Percentiles rank a stretch among this genome's conserved stretches.
Evolutionary conservation across 768 basidiomycete species (phyloP).

Genomic region (Polyporus arcularius): DNA sequence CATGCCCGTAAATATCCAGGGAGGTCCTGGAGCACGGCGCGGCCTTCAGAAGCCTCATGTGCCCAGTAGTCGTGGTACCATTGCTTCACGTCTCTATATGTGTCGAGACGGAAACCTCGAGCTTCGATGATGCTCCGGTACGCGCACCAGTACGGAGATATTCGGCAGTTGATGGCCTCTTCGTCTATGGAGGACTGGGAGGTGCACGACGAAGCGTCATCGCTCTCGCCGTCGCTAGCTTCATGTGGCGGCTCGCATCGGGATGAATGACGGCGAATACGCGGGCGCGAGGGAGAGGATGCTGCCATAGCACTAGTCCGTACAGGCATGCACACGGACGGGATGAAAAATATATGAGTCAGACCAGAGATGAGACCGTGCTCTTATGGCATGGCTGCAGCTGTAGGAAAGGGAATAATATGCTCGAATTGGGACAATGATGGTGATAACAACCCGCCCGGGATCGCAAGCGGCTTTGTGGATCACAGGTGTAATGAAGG

Average conservation of each 20-base stretch:
- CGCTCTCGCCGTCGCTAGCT: conserved; percentile 5
- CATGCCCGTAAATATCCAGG: conserved; percentile 38
- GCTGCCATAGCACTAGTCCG: conserved; percentile 1
- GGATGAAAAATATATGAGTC: background rate
- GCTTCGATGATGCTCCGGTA: conserved; percentile 49
- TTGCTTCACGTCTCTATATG: conserved; percentile 63
- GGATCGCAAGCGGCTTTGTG: background rate
- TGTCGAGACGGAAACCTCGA: conserved; percentile 67
- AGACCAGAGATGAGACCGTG: background rate
- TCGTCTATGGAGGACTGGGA: conserved; percentile 56
- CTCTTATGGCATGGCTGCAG: conserved; percentile 11
- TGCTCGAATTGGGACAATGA: conserved; percentile 10
- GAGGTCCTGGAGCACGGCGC: conserved; percentile 22
- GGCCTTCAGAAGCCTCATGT: conserved; percentile 21
- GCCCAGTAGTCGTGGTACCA: conserved; percentile 47
- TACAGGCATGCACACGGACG: conserved; percentile 3
- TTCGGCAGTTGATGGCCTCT: conserved; percentile 50
- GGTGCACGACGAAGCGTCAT: conserved; percentile 37
- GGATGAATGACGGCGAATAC: conserved; percentile 1
- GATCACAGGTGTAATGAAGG: background rate
- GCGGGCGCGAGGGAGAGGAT: conserved; percentile 3
- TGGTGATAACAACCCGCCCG: conserved; percentile 1
- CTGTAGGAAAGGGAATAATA: background rate
- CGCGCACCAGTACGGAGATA: conserved; percentile 62
- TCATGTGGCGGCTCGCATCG: background rate